Percentiles rank a stretch among this genome's conserved stretches.
Evolutionary conservation across 768 basidiomycete species (phyloP).

Genomic region (Boletus edulis): DNA sequence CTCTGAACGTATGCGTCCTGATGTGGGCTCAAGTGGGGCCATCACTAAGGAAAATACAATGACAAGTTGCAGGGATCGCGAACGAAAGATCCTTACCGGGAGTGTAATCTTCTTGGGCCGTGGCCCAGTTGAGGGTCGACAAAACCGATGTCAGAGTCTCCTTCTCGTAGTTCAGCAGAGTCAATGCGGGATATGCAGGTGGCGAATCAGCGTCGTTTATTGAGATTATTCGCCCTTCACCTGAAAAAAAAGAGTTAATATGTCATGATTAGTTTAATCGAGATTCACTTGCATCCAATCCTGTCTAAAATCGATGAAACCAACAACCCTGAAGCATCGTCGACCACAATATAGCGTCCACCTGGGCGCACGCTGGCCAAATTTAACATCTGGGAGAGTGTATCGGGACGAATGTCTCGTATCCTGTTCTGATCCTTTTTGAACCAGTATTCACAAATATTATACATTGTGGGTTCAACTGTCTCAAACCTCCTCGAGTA

Average conservation of each 20-base stretch:
- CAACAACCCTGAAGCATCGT: constrained; percentile 88
- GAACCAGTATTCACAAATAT: constrained; percentile 89
- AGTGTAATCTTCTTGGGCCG: constrained; percentile 72
- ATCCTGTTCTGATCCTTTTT: constrained; percentile 78
- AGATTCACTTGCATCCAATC: constrained; percentile 62
- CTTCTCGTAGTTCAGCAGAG: constrained; percentile 81
- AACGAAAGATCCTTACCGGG: constrained; percentile 45
- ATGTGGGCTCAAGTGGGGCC: constrained; percentile 55
- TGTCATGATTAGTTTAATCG: not conserved
- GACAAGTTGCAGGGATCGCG: not conserved
- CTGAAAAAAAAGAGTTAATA: constrained; percentile 36
- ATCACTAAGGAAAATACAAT: constrained; percentile 40
- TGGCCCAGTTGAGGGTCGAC: constrained; percentile 86
- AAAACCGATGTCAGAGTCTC: constrained; percentile 52
- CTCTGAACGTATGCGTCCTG: constrained; percentile 64
- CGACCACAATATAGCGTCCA: constrained; percentile 84
- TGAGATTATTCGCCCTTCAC: constrained; percentile 75
- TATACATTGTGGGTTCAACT: constrained; percentile 82
- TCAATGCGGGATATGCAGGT: constrained; percentile 82
- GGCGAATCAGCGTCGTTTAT: constrained; percentile 91
- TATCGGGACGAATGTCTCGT: constrained; percentile 82
- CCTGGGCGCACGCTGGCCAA: constrained; percentile 82
- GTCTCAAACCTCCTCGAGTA: constrained; percentile 86
- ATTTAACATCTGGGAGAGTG: constrained; percentile 84
- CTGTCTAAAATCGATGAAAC: constrained; percentile 84